Percentiles rank a stretch among this genome's conserved stretches.
Conservation (phyloP, 176 grass and related monocot species). For the Phoenix roebelenii region DNA sequence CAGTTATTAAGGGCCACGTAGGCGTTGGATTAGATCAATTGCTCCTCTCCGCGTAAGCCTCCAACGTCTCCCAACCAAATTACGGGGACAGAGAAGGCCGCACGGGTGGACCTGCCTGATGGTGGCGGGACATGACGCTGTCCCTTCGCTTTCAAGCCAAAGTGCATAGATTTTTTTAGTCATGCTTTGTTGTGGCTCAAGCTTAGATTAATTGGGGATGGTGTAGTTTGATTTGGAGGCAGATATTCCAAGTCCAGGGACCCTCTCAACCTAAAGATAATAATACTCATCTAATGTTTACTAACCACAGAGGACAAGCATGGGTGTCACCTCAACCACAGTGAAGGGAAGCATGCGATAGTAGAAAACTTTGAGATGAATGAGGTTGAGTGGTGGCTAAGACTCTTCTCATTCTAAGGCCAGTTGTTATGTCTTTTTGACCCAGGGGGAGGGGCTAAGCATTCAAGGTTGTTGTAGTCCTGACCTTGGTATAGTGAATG, state of each 20-base stretch:
- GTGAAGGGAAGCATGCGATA: too few species aligned
- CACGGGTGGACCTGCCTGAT: neutral
- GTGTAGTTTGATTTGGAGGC: constrained; percentile 6
- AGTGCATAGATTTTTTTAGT: neutral
- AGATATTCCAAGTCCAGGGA: constrained; percentile 10
- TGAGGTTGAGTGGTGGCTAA: too few species aligned
- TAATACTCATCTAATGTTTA: neutral
- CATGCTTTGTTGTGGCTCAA: neutral
- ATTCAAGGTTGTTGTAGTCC: too few species aligned
- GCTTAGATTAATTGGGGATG: neutral
- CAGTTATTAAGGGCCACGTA: too few species aligned
- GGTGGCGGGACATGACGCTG: neutral
- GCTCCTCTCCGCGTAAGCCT: too few species aligned
- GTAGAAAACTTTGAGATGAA: too few species aligned
- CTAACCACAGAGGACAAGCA: neutral
- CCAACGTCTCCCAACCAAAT: neutral
- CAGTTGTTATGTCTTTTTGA: too few species aligned
- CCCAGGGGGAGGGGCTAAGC: too few species aligned
- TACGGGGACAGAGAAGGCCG: neutral
- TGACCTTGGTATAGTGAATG: too few species aligned
- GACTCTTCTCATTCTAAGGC: too few species aligned
- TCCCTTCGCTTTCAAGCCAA: constrained; percentile 1
- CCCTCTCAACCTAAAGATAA: constrained; percentile 1
- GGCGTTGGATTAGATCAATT: too few species aligned
- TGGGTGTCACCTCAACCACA: neutral